Percentiles rank a stretch among this genome's conserved stretches.
These are phyloP conservation scores for Trebouxia sp. DNA, from an alignment of 139 green algal species.

Conservation along the genomic window DNA sequence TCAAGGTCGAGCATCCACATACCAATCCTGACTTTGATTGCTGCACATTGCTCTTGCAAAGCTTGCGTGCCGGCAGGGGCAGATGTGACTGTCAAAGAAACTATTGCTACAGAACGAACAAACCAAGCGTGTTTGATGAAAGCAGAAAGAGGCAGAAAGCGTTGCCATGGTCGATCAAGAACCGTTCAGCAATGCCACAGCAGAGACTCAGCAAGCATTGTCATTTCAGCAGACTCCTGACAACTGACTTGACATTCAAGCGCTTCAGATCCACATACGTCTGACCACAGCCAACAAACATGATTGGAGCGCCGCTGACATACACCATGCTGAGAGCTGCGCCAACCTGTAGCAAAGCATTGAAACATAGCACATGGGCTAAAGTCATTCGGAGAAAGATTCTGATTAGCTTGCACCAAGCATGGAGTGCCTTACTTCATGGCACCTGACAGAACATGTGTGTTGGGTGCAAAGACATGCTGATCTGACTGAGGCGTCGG, in stretches of 20 bases:
- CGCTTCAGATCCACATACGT: slow-evolving; percentile 95
- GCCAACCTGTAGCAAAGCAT: slow-evolving; percentile 63
- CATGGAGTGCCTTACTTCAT: background rate
- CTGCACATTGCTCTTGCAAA: too few species aligned
- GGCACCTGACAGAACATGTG: background rate
- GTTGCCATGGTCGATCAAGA: background rate
- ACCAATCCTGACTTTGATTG: too few species aligned
- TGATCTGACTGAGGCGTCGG: background rate
- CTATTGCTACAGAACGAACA: too few species aligned
- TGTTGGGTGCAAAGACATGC: background rate
- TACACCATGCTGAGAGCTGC: slow-evolving; percentile 99
- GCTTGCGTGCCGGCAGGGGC: too few species aligned
- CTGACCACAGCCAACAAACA: slow-evolving; percentile 99
- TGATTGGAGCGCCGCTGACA: slow-evolving; percentile 89
- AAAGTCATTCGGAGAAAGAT: background rate
- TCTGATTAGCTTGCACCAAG: background rate
- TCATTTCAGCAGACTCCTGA: slow-evolving; percentile 84
- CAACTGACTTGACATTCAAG: slow-evolving; percentile 92
- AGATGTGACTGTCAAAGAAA: too few species aligned
- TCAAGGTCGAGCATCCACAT: too few species aligned
- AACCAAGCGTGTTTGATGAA: too few species aligned
- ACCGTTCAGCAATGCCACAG: too few species aligned
- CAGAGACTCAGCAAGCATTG: too few species aligned
- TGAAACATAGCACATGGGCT: too few species aligned
- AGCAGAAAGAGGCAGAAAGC: too few species aligned